Evolutionary conservation across 257 asterid genomes (phyloP), one percentile per base, ranked within the genome.

Genomic region (Solanum ahanhuiri): DNA sequence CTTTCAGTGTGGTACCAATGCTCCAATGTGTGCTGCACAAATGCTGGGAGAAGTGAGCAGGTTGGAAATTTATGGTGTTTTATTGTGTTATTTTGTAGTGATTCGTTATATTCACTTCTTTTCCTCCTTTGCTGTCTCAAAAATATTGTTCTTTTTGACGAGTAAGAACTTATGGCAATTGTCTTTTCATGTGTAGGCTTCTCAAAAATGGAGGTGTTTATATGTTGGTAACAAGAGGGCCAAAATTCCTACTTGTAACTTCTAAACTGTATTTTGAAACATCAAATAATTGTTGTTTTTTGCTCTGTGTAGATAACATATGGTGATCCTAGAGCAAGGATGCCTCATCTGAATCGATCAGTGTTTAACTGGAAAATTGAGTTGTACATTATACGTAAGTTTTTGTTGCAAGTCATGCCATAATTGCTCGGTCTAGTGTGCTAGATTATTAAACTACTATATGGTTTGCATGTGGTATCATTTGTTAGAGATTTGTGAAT

Each of bases 11-110:
- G 98, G 99, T 60, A 85, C 93, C 83, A 92, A 93, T 90, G 98
- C 99, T 92, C 94, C 94, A 86, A 64, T 93, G 73, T 92, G 96
- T 85, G 93, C 98, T 86, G 91, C 94, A 89, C 98, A 95, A 90
- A 95, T 95, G 99, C 94, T 95, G 91, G 98, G 97, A 86, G 99
- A 96, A 95, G 98, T 96, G 91, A 92, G 94, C 98, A 96, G 99
- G 99, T 96, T 91, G 91, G 86, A 12, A 79, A 81, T 51, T 79
- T 33, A 48, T 89, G 45, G 43, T 75, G 63, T 45, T 18, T 48
- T 14, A 48, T 48, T 48, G 57, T 48, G 57, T 35, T 51, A 2
- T 45, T 30, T 82, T 75, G 20, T 60, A 85, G 48, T 18, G 23
- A 51, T 85, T 69, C 18, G 18, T 34, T 81, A 60, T 77, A 34